Conservation (phyloP, 129 eudicot genomes). For the Daucus carota region DNA sequence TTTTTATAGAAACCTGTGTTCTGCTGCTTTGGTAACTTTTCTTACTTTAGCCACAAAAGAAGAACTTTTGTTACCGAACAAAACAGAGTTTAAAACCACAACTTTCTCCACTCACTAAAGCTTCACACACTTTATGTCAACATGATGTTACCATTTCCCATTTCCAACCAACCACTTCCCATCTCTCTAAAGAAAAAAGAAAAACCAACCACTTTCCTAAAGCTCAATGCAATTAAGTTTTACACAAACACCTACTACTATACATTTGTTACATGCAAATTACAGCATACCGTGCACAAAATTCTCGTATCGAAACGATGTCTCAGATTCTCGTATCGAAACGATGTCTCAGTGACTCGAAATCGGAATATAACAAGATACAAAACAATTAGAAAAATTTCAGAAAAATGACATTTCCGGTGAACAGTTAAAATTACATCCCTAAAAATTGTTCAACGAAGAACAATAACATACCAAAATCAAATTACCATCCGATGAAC, state of each 20-base stretch:
- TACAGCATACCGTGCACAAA: too few relatives aligned
- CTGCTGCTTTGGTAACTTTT: not conserved
- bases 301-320: too few relatives aligned
- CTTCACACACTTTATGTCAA: constrained; percentile 5
- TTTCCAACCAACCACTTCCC: not conserved
- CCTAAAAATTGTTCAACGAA: not conserved
- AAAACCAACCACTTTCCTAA: not conserved
- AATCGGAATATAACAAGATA: too few relatives aligned
- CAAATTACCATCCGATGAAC: constrained; percentile 2
- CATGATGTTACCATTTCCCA: not conserved
- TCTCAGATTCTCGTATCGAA: too few relatives aligned
- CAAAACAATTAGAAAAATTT: too few relatives aligned
- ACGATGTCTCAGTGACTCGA: too few relatives aligned
- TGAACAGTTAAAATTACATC: not conserved
- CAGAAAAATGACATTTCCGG: too few relatives aligned
- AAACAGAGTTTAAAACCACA: constrained; percentile 1
- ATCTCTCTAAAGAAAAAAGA: not conserved
- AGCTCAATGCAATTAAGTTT: not conserved
- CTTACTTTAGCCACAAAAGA: too few relatives aligned
- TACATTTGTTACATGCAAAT: too few relatives aligned
- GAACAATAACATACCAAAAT: not conserved
- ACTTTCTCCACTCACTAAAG: constrained; percentile 3
- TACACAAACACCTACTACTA: too few relatives aligned
- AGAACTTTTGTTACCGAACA: constrained; percentile 1
- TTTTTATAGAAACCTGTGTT: not conserved